Conservation (phyloP, 202 grass and related monocot species). For the Digitaria exilis region DNA sequence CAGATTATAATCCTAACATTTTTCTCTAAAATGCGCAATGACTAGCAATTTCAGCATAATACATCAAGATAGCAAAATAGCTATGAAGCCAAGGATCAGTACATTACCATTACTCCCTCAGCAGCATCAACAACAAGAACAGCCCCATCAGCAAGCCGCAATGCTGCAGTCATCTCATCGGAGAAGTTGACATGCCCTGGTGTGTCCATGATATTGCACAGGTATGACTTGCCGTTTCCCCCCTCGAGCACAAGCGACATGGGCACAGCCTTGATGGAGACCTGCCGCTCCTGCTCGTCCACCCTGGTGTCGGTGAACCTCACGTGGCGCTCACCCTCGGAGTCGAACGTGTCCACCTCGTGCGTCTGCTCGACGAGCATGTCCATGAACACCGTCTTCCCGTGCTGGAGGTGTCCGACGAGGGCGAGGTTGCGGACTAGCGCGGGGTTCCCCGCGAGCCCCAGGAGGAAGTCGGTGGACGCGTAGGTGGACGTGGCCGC, state of each 20-base stretch:
- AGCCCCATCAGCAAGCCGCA: slow-evolving; percentile 84
- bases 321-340: slow-evolving; percentile 79
- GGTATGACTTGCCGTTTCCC: slow-evolving; percentile 82
- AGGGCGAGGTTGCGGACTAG: slow-evolving; percentile 84
- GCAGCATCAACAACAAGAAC: slow-evolving; percentile 94
- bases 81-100: neutral
- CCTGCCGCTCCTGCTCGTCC: slow-evolving; percentile 93
- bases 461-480: slow-evolving; percentile 92
- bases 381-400: slow-evolving; percentile 98
- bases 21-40: slow-evolving; percentile 20
- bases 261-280: slow-evolving; percentile 97
- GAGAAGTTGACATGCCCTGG: slow-evolving; percentile 98
- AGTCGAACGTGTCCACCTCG: slow-evolving; percentile 85
- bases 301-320: slow-evolving; percentile 89
- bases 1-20: neutral
- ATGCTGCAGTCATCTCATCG: slow-evolving; percentile 93
- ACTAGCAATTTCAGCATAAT: slow-evolving; percentile 17
- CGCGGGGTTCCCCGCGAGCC: slow-evolving; percentile 84
- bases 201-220: slow-evolving; percentile 99
- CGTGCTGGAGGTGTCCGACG: slow-evolving; percentile 94
- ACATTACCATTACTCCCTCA: slow-evolving; percentile 91
- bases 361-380: slow-evolving; percentile 99
- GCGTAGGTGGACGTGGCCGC: slow-evolving; percentile 70
- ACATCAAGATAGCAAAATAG: neutral
- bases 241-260: slow-evolving; percentile 98